These are phyloP conservation scores for Coemansia sp. DNA, from an alignment of 192 early-diverging fungal genomes.

Conservation along the genomic window DNA sequence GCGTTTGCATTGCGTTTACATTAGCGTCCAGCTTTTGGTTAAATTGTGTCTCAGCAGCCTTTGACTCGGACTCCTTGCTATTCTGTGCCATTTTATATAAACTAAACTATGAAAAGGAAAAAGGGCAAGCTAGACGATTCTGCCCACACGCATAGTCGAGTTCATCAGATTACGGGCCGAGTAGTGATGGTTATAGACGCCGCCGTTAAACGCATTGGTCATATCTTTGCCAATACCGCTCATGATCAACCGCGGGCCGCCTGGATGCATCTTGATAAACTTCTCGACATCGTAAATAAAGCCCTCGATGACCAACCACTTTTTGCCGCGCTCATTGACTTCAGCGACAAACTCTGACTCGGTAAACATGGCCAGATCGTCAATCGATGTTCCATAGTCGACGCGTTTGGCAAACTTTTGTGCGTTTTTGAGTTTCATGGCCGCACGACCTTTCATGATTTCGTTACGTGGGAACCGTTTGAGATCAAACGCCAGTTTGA, in stretches of 20 bases:
- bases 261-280: slow-evolving; percentile 87
- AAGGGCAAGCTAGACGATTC: slow-evolving; percentile 28
- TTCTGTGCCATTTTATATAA: background rate
- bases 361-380: slow-evolving; percentile 66
- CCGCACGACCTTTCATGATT: slow-evolving; percentile 66
- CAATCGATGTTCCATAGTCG: slow-evolving; percentile 72
- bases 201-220: slow-evolving; percentile 83
- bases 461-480: slow-evolving; percentile 78
- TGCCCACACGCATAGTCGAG: slow-evolving; percentile 68
- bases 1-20: slow-evolving; percentile 11
- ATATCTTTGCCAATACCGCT: slow-evolving; percentile 79
- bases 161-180: slow-evolving; percentile 79
- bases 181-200: slow-evolving; percentile 85
- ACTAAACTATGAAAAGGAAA: slow-evolving; percentile 5
- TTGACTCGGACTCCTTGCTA: background rate
- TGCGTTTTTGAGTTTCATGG: slow-evolving; percentile 81
- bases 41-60: background rate
- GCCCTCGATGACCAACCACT: slow-evolving; percentile 80
- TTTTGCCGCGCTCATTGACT: slow-evolving; percentile 65
- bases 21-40: slow-evolving; percentile 1
- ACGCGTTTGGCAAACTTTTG: slow-evolving; percentile 63
- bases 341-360: slow-evolving; percentile 63
- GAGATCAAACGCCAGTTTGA: slow-evolving; percentile 65
- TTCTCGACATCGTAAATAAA: slow-evolving; percentile 75
- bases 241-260: slow-evolving; percentile 70